Conservation (phyloP, 129 eudicot species). For the carrot (Daucus carota) region DNA sequence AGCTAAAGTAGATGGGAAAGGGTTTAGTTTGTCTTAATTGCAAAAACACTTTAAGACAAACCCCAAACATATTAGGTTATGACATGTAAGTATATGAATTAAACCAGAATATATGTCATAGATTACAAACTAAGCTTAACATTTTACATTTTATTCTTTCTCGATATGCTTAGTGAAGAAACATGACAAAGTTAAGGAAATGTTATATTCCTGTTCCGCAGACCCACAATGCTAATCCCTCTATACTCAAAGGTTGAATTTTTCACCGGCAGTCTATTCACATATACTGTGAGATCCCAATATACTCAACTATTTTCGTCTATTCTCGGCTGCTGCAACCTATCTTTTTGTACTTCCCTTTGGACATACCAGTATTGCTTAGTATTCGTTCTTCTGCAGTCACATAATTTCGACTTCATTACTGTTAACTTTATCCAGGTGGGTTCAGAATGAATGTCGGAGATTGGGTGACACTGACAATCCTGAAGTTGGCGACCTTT, state of each 20-base stretch:
- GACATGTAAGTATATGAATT: not conserved
- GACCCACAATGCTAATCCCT: not conserved
- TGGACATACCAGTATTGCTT: not conserved
- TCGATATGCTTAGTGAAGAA: not conserved
- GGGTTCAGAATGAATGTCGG: constrained; percentile 95
- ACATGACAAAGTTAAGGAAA: not conserved
- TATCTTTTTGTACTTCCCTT: not conserved
- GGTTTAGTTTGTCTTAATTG: too few species aligned
- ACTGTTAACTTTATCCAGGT: constrained; percentile 36
- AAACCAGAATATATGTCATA: not conserved
- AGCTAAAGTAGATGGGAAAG: too few species aligned
- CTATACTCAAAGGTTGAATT: not conserved
- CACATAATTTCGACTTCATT: not conserved
- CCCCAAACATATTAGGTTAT: too few species aligned
- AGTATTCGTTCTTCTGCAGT: not conserved
- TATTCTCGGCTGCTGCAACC: not conserved
- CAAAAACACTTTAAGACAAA: too few species aligned
- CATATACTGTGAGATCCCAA: not conserved
- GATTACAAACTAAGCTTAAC: not conserved
- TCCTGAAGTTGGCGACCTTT: constrained; percentile 87
- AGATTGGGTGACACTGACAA: constrained; percentile 88
- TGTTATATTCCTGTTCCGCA: not conserved
- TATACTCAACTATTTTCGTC: not conserved
- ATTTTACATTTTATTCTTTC: not conserved
- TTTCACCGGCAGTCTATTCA: not conserved